Conservation (phyloP, 805 yeast genomes). For the Brettanomyces bruxellensis region DNA sequence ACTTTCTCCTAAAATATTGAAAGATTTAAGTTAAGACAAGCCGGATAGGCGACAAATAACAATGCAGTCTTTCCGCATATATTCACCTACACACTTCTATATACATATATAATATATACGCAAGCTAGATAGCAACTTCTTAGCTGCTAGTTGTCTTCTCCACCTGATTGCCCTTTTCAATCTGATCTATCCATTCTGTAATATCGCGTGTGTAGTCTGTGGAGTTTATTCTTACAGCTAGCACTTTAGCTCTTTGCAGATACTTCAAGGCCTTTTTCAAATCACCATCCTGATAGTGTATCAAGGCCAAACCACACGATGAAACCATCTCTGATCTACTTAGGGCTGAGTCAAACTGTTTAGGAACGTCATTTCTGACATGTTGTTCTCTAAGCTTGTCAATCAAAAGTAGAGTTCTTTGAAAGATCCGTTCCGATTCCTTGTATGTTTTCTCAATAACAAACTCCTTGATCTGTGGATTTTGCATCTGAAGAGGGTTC, state of each 20-base stretch:
- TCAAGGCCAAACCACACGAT: constrained; percentile 11
- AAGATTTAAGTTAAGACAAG: too few relatives aligned
- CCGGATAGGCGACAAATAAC: too few relatives aligned
- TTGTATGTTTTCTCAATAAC: constrained; percentile 8
- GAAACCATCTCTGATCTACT: constrained; percentile 17
- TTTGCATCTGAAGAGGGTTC: background rate
- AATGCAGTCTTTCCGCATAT: background rate
- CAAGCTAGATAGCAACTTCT: too few relatives aligned
- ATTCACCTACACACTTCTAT: background rate
- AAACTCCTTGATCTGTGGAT: constrained; percentile 10
- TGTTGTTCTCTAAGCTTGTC: constrained; percentile 10
- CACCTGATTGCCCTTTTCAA: background rate
- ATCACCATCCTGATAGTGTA: constrained; percentile 7
- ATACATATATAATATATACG: too few relatives aligned
- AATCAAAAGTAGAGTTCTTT: constrained; percentile 7
- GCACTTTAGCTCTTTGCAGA: constrained; percentile 10
- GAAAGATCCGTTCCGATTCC: constrained; percentile 10
- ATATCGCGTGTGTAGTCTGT: constrained; percentile 10
- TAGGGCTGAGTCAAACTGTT: constrained; percentile 9
- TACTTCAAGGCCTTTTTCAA: constrained; percentile 6
- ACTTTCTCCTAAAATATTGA: too few relatives aligned
- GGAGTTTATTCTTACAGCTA: constrained; percentile 9
- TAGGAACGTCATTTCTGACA: constrained; percentile 4
- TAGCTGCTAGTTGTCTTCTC: too few relatives aligned
- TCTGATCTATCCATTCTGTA: constrained; percentile 7